Conservation (phyloP, 495 filamentous ascomycete genomes). For the Chaetomium cochliodes region DNA sequence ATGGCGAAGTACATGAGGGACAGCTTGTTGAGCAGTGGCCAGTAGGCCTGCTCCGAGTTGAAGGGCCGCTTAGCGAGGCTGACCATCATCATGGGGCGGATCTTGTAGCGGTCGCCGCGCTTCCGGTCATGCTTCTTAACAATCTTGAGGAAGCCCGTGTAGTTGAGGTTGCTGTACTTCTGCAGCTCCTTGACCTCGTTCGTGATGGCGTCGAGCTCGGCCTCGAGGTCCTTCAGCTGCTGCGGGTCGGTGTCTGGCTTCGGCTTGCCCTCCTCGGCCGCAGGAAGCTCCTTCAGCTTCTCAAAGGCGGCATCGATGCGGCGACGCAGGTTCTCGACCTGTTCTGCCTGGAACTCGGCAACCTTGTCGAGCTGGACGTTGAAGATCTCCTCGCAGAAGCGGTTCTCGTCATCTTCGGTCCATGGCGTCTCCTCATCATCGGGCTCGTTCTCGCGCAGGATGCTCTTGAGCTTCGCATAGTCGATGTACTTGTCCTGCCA, state of each 20-base stretch:
- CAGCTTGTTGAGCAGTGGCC: constrained; percentile 81
- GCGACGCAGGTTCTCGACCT: constrained; percentile 66
- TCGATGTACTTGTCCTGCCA: constrained; percentile 95
- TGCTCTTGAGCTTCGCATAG: constrained; percentile 84
- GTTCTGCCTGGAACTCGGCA: constrained; percentile 79
- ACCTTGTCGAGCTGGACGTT: constrained; percentile 97
- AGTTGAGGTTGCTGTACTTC: constrained; percentile 94
- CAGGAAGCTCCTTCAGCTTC: constrained; percentile 57
- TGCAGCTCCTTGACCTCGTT: constrained; percentile 90
- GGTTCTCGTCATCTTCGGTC: constrained; percentile 94
- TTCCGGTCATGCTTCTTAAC: constrained; percentile 98
- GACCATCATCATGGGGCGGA: constrained; percentile 86
- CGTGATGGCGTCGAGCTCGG: constrained; percentile 81
- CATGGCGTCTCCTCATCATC: constrained; percentile 63
- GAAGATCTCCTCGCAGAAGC: constrained; percentile 90
- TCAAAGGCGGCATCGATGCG: constrained; percentile 61
- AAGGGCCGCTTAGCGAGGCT: constrained; percentile 83
- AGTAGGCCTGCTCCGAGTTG: constrained; percentile 88
- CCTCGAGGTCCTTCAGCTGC: constrained; percentile 65
- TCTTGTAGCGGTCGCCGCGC: constrained; percentile 73
- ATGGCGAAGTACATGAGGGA: constrained; percentile 96
- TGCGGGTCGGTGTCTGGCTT: constrained; percentile 49
- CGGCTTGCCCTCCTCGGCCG: constrained; percentile 34
- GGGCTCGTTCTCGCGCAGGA: constrained; percentile 71
- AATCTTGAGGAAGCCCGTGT: constrained; percentile 95